phyloP scores from a whole-genome alignment of 441 rosid genomes.

The Adansonia rubrostipa region DNA sequence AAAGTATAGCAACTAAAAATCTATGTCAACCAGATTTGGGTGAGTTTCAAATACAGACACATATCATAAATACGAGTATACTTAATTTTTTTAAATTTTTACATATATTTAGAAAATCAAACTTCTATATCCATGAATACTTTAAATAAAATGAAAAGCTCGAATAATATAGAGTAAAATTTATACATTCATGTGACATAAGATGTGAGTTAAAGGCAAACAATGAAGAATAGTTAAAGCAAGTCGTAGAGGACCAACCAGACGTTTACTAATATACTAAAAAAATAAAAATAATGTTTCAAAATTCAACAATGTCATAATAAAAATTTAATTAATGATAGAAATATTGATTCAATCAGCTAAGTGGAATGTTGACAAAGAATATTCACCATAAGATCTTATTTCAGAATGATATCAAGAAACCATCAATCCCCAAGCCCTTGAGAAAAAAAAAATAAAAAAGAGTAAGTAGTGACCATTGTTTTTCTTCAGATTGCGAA shows the following conservation, averaged over 20 bases:
- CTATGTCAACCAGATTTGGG: no score
- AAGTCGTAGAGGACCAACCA: slow-evolving; percentile 14
- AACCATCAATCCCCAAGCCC: slow-evolving; percentile 32
- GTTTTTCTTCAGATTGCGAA: neutral
- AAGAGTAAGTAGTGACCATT: slow-evolving; percentile 17
- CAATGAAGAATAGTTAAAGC: neutral
- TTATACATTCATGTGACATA: slow-evolving; percentile 15
- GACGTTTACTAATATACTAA: slow-evolving; percentile 6
- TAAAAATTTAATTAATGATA: neutral
- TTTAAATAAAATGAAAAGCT: no score
- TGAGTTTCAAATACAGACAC: no score
- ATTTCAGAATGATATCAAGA: no score
- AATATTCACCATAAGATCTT: no score
- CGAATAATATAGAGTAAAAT: neutral
- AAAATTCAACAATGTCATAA: slow-evolving; percentile 11
- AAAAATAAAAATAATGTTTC: neutral
- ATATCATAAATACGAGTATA: no score
- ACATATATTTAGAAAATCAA: no score
- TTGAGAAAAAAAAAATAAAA: neutral
- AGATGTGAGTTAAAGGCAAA: slow-evolving; percentile 23
- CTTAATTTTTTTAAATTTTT: no score
- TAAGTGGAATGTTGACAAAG: slow-evolving; percentile 25
- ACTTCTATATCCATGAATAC: no score
- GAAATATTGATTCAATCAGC: slow-evolving; percentile 36
- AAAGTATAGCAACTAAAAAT: slow-evolving; percentile 7